Evolutionary conservation across 495 filamentous ascomycete species (phyloP).

Genomic region (Penicillium lividum): DNA sequence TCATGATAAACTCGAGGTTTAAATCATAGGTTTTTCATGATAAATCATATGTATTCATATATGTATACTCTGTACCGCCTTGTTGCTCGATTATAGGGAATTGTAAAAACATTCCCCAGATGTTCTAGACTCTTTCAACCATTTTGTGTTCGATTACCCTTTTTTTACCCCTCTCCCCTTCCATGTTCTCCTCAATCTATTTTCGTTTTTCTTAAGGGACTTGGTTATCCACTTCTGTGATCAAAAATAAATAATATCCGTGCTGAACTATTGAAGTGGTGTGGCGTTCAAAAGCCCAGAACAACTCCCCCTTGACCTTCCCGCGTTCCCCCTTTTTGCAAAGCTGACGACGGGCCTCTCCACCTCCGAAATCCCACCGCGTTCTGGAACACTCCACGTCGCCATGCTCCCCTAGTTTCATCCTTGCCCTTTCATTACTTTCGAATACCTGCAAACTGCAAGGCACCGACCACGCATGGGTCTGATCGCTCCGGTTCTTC

Average conservation of each 20-base stretch:
- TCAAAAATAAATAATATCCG: slow-evolving; percentile 5
- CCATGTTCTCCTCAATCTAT: too few relatives aligned
- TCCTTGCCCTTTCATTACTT: not conserved
- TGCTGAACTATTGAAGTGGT: not conserved
- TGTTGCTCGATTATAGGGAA: too few relatives aligned
- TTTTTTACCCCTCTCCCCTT: not conserved
- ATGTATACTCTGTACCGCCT: too few relatives aligned
- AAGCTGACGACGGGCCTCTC: slow-evolving; percentile 29
- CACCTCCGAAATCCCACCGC: slow-evolving; percentile 26
- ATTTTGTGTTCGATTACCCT: too few relatives aligned
- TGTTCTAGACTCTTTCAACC: slow-evolving; percentile 7
- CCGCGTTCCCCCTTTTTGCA: slow-evolving; percentile 33
- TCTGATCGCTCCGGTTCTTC: slow-evolving; percentile 19
- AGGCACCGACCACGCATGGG: slow-evolving; percentile 25
- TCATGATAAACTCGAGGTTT: too few relatives aligned
- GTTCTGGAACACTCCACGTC: slow-evolving; percentile 34
- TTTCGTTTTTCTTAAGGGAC: too few relatives aligned
- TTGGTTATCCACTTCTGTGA: not conserved
- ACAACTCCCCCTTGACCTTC: slow-evolving; percentile 11
- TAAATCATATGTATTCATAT: too few relatives aligned
- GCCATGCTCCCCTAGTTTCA: slow-evolving; percentile 18
- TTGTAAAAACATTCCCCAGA: not conserved
- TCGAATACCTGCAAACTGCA: slow-evolving; percentile 9
- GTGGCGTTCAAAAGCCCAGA: slow-evolving; percentile 1
- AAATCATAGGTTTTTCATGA: too few relatives aligned